A percentile compares a stretch with the other conserved stretches of the same genome.
These are phyloP conservation scores for Cyclotella atomus DNA, from an alignment of 108 stramenopile genomes.

Conservation along the genomic window DNA sequence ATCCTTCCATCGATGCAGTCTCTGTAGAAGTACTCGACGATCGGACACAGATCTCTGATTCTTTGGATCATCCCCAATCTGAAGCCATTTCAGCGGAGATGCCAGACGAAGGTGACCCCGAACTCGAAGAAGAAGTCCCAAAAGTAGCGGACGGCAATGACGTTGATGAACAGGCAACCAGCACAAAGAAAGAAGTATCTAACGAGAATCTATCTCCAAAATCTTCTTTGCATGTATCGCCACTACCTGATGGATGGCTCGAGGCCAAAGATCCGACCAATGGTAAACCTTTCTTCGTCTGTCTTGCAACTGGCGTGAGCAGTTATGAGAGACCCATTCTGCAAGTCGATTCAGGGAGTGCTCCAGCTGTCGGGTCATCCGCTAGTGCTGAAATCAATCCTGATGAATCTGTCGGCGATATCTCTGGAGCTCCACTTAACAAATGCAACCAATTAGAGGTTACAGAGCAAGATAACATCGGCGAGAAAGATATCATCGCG, in stretches of 20 bases:
- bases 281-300: conserved; percentile 50
- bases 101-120: no score
- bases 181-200: neutral
- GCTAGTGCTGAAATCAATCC: neutral
- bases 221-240: no score
- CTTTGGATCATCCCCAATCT: neutral
- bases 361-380: neutral
- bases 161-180: neutral
- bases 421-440: no score
- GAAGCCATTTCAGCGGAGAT: no score
- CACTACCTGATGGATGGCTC: conserved; percentile 65
- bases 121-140: no score
- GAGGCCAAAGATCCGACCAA: conserved; percentile 52
- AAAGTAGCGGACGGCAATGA: no score
- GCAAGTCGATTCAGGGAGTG: neutral
- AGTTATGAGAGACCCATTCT: conserved; percentile 57
- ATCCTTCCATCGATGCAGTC: neutral
- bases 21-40: neutral
- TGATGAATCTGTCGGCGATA: neutral
- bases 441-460: no score
- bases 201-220: neutral
- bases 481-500: neutral
- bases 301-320: conserved; percentile 33
- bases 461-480: no score
- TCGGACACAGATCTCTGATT: no score